Conservation (phyloP, 2,329 filamentous ascomycete genomes). For the Mariannaea elegans region DNA sequence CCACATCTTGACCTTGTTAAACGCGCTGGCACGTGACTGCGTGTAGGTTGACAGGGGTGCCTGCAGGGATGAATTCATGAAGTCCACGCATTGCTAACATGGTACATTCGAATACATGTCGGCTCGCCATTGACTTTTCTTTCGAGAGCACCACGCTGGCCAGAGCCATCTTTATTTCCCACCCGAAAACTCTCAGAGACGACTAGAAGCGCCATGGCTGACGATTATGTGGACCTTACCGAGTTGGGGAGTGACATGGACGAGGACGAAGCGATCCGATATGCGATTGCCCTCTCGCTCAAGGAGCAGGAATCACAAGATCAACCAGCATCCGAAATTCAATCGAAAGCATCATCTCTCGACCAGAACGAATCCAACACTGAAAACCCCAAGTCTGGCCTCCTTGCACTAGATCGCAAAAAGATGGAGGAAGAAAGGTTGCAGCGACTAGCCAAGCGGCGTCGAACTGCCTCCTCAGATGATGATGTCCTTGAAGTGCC, state of each 20-base stretch:
- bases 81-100: slow-evolving; percentile 9
- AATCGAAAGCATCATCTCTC: slow-evolving; percentile 24
- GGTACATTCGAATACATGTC: slow-evolving; percentile 5
- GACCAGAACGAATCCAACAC: slow-evolving; percentile 29
- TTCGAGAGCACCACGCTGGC: slow-evolving; percentile 2
- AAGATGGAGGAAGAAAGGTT: slow-evolving; percentile 88
- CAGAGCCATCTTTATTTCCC: slow-evolving; percentile 1
- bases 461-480: slow-evolving; percentile 33
- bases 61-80: slow-evolving; percentile 29
- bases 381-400: slow-evolving; percentile 41
- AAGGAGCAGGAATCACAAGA: slow-evolving; percentile 37
- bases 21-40: slow-evolving; percentile 41
- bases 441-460: slow-evolving; percentile 70
- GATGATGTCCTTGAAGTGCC: slow-evolving; percentile 42
- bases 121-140: slow-evolving; percentile 12
- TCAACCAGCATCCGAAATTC: slow-evolving; percentile 25
- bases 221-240: slow-evolving; percentile 31
- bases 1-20: not conserved
- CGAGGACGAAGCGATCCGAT: slow-evolving; percentile 67
- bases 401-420: slow-evolving; percentile 74
- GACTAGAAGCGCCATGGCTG: slow-evolving; percentile 32
- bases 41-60: slow-evolving; percentile 27
- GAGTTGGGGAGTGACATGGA: slow-evolving; percentile 49
- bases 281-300: slow-evolving; percentile 68
- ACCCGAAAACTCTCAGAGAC: slow-evolving; percentile 15